Conservation (phyloP, 1,139 yeast species). For the Candida smagusa region DNA sequence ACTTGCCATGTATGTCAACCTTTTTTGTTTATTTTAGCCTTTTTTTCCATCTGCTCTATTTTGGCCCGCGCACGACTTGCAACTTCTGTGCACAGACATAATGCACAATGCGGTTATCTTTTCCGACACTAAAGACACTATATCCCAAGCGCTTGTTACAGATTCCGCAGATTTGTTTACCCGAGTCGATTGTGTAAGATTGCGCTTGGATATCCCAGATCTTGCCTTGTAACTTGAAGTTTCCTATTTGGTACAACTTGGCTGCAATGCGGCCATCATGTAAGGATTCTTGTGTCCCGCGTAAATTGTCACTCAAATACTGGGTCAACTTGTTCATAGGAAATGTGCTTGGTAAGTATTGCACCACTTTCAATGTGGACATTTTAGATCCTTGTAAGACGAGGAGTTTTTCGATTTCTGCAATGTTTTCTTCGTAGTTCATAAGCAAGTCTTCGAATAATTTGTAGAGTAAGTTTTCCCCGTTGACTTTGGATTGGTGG, state of each 20-base stretch:
- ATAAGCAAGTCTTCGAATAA: constrained; percentile 37
- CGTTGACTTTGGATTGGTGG: constrained; percentile 35
- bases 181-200: constrained; percentile 33
- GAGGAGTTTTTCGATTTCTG: constrained; percentile 43
- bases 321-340: constrained; percentile 41
- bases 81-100: constrained; percentile 24
- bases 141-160: constrained; percentile 64
- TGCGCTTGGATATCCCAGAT: constrained; percentile 37
- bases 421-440: constrained; percentile 28
- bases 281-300: constrained; percentile 25
- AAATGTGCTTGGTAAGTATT: constrained; percentile 49
- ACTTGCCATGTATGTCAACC: background rate
- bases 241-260: constrained; percentile 37
- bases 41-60: background rate
- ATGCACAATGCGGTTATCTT: constrained; percentile 57
- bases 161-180: constrained; percentile 48
- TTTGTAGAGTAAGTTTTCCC: constrained; percentile 37
- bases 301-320: constrained; percentile 48
- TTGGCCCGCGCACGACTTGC: constrained; percentile 1
- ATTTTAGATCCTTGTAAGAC: constrained; percentile 51
- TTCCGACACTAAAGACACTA: constrained; percentile 55
- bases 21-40: background rate
- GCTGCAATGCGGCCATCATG: constrained; percentile 27
- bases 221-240: constrained; percentile 30
- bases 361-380: constrained; percentile 48